Percentiles rank a stretch among this genome's conserved stretches.
Conservation (phyloP, 805 yeast genomes). For the Teunomyces barrocoloradensis region DNA sequence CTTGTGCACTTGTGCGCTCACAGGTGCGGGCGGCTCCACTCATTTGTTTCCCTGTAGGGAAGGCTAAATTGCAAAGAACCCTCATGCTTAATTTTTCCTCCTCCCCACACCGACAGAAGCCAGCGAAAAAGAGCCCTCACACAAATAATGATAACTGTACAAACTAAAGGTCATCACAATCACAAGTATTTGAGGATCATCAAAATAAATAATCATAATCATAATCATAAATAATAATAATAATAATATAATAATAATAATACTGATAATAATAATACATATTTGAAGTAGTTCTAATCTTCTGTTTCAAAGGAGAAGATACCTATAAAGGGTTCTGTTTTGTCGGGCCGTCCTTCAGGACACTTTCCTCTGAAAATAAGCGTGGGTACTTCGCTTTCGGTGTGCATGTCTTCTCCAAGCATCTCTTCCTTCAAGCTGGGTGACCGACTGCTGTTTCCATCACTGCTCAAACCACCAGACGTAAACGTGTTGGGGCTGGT, state of each 20-base stretch:
- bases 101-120: no score
- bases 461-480: neutral
- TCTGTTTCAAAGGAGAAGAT: constrained; percentile 51
- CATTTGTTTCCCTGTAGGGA: neutral
- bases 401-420: constrained; percentile 32
- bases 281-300: constrained; percentile 15
- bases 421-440: constrained; percentile 14
- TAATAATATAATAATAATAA: neutral
- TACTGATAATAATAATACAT: neutral
- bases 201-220: no score
- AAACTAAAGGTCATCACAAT: neutral
- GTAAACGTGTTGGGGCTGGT: neutral
- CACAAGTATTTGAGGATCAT: neutral
- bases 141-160: no score
- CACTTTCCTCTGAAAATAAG: constrained; percentile 50
- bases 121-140: no score
- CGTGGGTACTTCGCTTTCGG: constrained; percentile 44
- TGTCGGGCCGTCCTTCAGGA: constrained; percentile 53
- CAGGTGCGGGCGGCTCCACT: neutral
- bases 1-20: neutral
- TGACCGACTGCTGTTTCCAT: constrained; percentile 4
- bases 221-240: neutral
- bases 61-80: no score
- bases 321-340: constrained; percentile 53
- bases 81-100: no score